A percentile compares a stretch with the other conserved stretches of the same genome.
Evolutionary conservation across 2,329 filamentous ascomycete species (phyloP).

Genomic region (Epichloe scottii): DNA sequence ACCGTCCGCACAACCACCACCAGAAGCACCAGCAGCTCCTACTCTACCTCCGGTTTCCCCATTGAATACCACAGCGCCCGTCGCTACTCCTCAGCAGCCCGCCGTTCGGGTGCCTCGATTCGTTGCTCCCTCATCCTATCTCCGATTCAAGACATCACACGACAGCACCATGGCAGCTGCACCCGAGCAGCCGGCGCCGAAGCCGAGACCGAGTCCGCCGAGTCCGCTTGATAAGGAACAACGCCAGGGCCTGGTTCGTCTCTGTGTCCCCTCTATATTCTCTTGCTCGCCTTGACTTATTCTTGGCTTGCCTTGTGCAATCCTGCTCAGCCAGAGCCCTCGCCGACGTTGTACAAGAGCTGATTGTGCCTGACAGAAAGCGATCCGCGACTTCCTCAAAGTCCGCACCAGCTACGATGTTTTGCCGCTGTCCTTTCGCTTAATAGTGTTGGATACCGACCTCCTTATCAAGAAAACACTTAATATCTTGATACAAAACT

Average conservation of each 20-base stretch:
- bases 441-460: slow-evolving; percentile 91
- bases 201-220: slow-evolving; percentile 20
- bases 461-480: slow-evolving; percentile 95
- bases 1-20: neutral
- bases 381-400: slow-evolving; percentile 90
- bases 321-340: neutral
- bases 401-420: slow-evolving; percentile 97
- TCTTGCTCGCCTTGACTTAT: neutral
- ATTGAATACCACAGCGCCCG: neutral
- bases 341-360: slow-evolving; percentile 1
- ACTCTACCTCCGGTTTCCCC: neutral
- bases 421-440: slow-evolving; percentile 84
- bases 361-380: slow-evolving; percentile 44
- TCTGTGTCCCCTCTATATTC: slow-evolving; percentile 1
- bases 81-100: slow-evolving; percentile 6
- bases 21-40: neutral
- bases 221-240: slow-evolving; percentile 63
- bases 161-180: slow-evolving; percentile 22
- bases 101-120: slow-evolving; percentile 35
- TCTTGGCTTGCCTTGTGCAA: neutral
- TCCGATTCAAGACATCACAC: slow-evolving; percentile 27
- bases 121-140: slow-evolving; percentile 48
- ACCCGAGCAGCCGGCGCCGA: slow-evolving; percentile 7
- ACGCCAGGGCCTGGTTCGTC: slow-evolving; percentile 56
- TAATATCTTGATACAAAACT: slow-evolving; percentile 90